Conservation (phyloP, 2,329 filamentous ascomycete genomes). For the Sporothrix mexicana region DNA sequence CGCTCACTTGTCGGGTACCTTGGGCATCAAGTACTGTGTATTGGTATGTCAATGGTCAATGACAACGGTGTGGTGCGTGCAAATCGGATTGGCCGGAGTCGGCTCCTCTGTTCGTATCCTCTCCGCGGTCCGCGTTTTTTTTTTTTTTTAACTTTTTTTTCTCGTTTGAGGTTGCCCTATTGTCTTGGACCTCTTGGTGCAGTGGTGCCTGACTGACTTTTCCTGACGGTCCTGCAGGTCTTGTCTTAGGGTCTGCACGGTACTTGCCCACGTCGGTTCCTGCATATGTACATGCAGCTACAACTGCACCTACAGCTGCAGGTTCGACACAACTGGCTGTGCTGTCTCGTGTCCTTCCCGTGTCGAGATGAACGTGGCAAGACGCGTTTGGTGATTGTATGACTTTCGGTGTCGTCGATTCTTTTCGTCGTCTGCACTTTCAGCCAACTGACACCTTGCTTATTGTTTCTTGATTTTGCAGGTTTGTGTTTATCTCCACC, state of each 20-base stretch:
- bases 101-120: neutral
- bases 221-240: neutral
- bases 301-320: neutral
- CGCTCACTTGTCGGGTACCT: neutral
- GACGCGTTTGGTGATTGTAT: neutral
- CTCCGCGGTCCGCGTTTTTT: neutral
- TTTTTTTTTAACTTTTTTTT: neutral
- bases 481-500: neutral
- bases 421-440: neutral
- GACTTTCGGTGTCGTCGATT: too few relatives aligned
- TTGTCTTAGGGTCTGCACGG: neutral
- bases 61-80: too few relatives aligned
- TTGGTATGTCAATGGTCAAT: too few relatives aligned
- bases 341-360: neutral
- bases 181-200: too few relatives aligned
- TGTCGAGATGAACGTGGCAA: neutral
- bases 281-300: conserved; percentile 2
- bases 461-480: neutral
- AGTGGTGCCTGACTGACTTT: neutral
- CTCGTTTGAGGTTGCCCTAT: neutral
- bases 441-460: neutral
- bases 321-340: too few relatives aligned
- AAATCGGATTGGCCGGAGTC: conserved; percentile 20
- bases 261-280: conserved; percentile 22
- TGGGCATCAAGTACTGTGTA: conserved; percentile 10